Percentiles rank a stretch among this genome's conserved stretches.
Evolutionary conservation across 163 green algal species (phyloP).

Genomic region (Trebouxia gelatinosa): DNA sequence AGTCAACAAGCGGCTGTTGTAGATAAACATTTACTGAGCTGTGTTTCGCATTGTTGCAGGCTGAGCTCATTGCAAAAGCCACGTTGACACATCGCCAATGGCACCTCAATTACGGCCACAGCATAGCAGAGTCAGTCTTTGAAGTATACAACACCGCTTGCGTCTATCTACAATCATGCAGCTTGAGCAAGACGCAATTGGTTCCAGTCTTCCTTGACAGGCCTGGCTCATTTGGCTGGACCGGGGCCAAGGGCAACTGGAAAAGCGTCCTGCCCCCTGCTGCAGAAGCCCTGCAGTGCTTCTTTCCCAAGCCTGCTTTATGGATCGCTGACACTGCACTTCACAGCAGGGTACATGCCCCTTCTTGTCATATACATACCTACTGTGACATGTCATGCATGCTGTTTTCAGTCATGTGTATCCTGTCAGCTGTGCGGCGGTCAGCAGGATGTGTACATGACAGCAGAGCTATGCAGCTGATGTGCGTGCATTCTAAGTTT

Average conservation of each 20-base stretch:
- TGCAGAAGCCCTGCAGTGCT: conserved; percentile 21
- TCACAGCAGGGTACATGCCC: neutral
- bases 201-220: conserved; percentile 4
- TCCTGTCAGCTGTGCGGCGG: too few species aligned
- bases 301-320: conserved; percentile 7
- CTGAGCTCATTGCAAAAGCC: too few species aligned
- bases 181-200: neutral
- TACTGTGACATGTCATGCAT: too few species aligned
- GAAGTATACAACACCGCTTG: conserved; percentile 6
- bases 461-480: too few species aligned
- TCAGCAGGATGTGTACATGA: too few species aligned
- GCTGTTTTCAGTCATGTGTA: too few species aligned
- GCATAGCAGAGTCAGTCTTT: conserved; percentile 9
- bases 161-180: neutral
- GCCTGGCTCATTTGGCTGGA: neutral
- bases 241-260: neutral
- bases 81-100: conserved; percentile 16
- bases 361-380: too few species aligned
- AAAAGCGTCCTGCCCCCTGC: neutral
- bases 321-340: neutral
- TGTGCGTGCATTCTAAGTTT: too few species aligned
- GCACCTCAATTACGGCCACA: conserved; percentile 18
- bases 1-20: neutral
- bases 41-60: too few species aligned
- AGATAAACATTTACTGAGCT: too few species aligned